These are phyloP conservation scores for Priceomyces haplophilus DNA, from an alignment of 805 yeast species.

Conservation along the genomic window DNA sequence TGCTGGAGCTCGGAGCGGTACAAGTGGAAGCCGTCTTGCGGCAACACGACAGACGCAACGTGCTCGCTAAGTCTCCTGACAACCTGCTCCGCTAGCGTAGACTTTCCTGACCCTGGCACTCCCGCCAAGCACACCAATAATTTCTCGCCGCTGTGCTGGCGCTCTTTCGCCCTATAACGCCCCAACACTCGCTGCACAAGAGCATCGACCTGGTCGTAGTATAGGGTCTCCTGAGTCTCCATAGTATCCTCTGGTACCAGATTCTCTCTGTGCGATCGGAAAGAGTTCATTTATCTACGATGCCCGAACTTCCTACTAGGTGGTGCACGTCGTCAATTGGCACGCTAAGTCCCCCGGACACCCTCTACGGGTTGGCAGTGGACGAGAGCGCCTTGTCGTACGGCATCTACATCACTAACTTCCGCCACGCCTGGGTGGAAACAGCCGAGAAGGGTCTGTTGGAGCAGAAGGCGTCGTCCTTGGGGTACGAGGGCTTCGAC, in stretches of 20 bases:
- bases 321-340: slow-evolving; percentile 11
- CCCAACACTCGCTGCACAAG: slow-evolving; percentile 10
- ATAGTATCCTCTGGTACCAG: not conserved
- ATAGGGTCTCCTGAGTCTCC: slow-evolving; percentile 3
- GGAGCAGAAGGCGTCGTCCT: slow-evolving; percentile 14
- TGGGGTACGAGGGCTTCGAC: slow-evolving; percentile 28
- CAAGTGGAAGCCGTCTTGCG: slow-evolving; percentile 42
- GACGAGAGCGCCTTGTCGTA: slow-evolving; percentile 11
- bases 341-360: slow-evolving; percentile 1
- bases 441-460: slow-evolving; percentile 13
- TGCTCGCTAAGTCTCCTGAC: slow-evolving; percentile 21
- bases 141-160: slow-evolving; percentile 31
- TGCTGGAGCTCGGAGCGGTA: slow-evolving; percentile 27
- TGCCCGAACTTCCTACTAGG: slow-evolving; percentile 12
- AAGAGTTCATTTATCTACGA: slow-evolving; percentile 1
- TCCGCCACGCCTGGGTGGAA: slow-evolving; percentile 27
- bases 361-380: slow-evolving; percentile 14
- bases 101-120: slow-evolving; percentile 83
- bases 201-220: slow-evolving; percentile 7
- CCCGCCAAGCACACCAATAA: slow-evolving; percentile 64
- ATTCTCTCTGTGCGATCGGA: not conserved
- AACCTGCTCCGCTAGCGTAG: slow-evolving; percentile 57
- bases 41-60: slow-evolving; percentile 22
- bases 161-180: slow-evolving; percentile 1
- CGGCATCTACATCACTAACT: slow-evolving; percentile 25